Base-by-base conservation (phyloP, 805 yeast genomes). In the Candida coleopterorum region DNA sequence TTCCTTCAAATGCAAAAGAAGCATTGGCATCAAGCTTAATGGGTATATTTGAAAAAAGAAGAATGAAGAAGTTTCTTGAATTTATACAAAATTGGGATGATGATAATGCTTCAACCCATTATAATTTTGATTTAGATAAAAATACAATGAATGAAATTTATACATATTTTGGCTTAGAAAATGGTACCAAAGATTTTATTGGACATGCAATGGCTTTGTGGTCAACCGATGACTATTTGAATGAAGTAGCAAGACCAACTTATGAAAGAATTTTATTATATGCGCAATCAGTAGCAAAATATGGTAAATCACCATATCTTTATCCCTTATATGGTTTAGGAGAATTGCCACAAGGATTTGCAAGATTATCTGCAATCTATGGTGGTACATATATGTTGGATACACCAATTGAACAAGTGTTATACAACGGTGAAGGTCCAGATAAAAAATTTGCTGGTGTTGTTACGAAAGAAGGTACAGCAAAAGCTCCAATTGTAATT, bases 191-290 rank as follows among this genome's bases (percentile, higher is more conserved):
- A 56, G 97, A 93, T 60, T 93, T 93, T 53, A 85, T 93, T 46
- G 98, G 98, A 31, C 98, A 93, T 60, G 93, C 98, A 4, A 93
- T 93, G 98, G 98, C 97, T 11, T 74, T 93, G 42, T 89, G 95
- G 82, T 75, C 93, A 15, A 89, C 86, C 52, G 98, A 93, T 55
- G 88, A 83, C 37, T 93, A 93, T 59, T 67, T 93, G 54, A 74
- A 70, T 42, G 79, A 85, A 60, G 96, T 96, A 8, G 96, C 96
- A 5, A 76, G 96, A 55, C 96, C 88, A 55, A 81, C 96, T 8
- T 77, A 83, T 50, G 93, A 90, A 57, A 74, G 97, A 60, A 78
- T 93, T 38, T 62, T 85, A 34, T 72, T 93, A 42, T 93, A 93
- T 54, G 81, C 86, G 32, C 86, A 85, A 49, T 85, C 95, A 10